These are phyloP conservation scores for Phytopythium boreale DNA, from an alignment of 352 stramenopile genomes.

Conservation along the genomic window DNA sequence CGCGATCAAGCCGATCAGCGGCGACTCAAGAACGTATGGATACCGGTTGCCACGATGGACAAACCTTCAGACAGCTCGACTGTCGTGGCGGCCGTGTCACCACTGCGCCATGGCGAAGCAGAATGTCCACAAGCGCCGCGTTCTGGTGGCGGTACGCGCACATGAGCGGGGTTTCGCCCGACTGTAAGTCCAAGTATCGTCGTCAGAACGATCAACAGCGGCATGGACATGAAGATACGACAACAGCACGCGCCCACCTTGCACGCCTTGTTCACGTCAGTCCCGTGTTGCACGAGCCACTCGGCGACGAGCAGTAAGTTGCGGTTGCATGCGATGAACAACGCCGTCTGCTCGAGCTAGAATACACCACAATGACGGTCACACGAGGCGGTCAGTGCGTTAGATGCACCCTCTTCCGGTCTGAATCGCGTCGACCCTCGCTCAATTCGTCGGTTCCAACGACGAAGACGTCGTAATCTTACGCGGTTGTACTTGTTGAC, in stretches of 20 bases:
- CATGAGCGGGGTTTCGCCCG: slow-evolving; percentile 45
- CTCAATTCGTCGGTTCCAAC: not conserved
- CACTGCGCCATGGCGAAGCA: slow-evolving; percentile 44
- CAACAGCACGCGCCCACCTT: slow-evolving; percentile 22
- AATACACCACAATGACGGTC: not conserved
- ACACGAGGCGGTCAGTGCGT: not conserved
- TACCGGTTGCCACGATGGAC: not conserved
- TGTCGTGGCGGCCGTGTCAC: slow-evolving; percentile 25
- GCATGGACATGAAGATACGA: not conserved
- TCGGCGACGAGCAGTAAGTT: slow-evolving; percentile 31
- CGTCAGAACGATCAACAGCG: not conserved
- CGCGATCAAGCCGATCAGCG: not conserved
- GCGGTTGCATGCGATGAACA: slow-evolving; percentile 55
- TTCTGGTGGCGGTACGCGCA: slow-evolving; percentile 61
- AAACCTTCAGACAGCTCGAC: slow-evolving; percentile 43
- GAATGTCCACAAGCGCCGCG: slow-evolving; percentile 27
- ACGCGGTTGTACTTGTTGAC: slow-evolving; percentile 55
- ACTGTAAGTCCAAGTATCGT: not conserved
- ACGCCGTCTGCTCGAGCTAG: slow-evolving; percentile 54
- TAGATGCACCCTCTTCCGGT: not conserved
- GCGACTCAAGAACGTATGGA: not conserved
- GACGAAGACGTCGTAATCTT: not conserved
- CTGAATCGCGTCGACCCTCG: too few relatives aligned
- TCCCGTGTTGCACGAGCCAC: slow-evolving; percentile 54
- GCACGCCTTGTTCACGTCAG: slow-evolving; percentile 46